Evolutionary conservation across 495 filamentous ascomycete species (phyloP).

Genomic region (Trichoderma erinaceum): DNA sequence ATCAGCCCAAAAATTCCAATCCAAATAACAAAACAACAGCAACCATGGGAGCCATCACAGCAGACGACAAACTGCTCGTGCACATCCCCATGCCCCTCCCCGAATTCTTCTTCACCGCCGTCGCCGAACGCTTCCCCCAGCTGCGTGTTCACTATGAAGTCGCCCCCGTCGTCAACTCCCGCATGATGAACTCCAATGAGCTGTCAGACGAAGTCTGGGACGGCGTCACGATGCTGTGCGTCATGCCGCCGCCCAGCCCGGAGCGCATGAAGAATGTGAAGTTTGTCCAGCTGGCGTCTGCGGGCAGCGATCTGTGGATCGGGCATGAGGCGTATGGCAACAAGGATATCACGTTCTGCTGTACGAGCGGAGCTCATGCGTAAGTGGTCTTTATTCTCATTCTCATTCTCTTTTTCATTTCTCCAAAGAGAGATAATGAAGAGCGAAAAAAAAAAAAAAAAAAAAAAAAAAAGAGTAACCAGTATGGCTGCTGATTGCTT

Average conservation of each 20-base stretch:
- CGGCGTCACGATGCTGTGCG: slow-evolving; percentile 54
- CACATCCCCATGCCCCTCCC: slow-evolving; percentile 41
- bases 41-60: not conserved
- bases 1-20: too few species aligned
- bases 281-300: slow-evolving; percentile 62
- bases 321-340: slow-evolving; percentile 51
- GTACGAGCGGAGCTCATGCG: slow-evolving; percentile 41
- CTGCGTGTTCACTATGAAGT: slow-evolving; percentile 21
- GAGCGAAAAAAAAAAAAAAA: too few species aligned
- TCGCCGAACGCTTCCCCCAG: slow-evolving; percentile 42
- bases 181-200: slow-evolving; percentile 19
- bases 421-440: too few species aligned
- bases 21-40: too few species aligned
- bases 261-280: slow-evolving; percentile 48
- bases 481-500: slow-evolving; percentile 17
- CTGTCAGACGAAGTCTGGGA: slow-evolving; percentile 21
- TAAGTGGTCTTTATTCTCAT: slow-evolving; percentile 17
- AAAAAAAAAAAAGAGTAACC: too few species aligned
- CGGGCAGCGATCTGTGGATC: slow-evolving; percentile 59
- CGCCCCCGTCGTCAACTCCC: slow-evolving; percentile 29
- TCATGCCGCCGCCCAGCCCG: slow-evolving; percentile 36
- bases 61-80: slow-evolving; percentile 29
- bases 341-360: slow-evolving; percentile 59
- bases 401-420: not conserved
- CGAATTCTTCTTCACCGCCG: slow-evolving; percentile 30